Conservation (phyloP, 2,329 filamentous ascomycete species). For the Aspergillus calidoustus region DNA sequence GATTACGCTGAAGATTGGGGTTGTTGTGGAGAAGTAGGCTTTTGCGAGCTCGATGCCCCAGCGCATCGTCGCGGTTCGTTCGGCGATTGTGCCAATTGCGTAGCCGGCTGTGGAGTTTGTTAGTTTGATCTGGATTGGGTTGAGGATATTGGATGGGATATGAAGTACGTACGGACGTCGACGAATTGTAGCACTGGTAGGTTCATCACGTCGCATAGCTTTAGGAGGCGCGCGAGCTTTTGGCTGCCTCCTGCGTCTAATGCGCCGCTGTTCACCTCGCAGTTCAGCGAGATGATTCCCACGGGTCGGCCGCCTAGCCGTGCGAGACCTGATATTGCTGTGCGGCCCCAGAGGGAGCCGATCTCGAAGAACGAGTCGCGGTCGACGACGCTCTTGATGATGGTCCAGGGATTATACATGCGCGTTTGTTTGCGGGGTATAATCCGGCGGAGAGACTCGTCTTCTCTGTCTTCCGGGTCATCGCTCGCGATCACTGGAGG, state of each 20-base stretch:
- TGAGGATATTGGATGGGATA: not conserved
- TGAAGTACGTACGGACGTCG: conserved; percentile 55
- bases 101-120: conserved; percentile 54
- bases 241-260: conserved; percentile 65
- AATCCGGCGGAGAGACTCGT: conserved; percentile 57
- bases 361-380: conserved; percentile 66
- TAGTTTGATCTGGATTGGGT: too few species aligned
- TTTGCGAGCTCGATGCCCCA: conserved; percentile 66
- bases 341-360: conserved; percentile 65
- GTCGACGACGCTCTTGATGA: conserved; percentile 64
- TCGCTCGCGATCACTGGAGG: conserved; percentile 55
- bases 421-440: conserved; percentile 62
- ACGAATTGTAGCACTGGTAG: conserved; percentile 67
- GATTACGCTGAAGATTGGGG: conserved; percentile 67
- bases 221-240: conserved; percentile 64
- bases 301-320: conserved; percentile 61
- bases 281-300: conserved; percentile 64
- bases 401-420: conserved; percentile 64
- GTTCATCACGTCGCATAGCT: conserved; percentile 69
- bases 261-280: conserved; percentile 65
- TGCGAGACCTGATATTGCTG: conserved; percentile 65
- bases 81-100: conserved; percentile 66
- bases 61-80: conserved; percentile 67
- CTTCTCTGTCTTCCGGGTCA: conserved; percentile 57
- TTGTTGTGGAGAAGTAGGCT: conserved; percentile 66